phyloP scores from a whole-genome alignment of 1,284 basidiomycete species.

The Ceratobasidium theobromae region DNA sequence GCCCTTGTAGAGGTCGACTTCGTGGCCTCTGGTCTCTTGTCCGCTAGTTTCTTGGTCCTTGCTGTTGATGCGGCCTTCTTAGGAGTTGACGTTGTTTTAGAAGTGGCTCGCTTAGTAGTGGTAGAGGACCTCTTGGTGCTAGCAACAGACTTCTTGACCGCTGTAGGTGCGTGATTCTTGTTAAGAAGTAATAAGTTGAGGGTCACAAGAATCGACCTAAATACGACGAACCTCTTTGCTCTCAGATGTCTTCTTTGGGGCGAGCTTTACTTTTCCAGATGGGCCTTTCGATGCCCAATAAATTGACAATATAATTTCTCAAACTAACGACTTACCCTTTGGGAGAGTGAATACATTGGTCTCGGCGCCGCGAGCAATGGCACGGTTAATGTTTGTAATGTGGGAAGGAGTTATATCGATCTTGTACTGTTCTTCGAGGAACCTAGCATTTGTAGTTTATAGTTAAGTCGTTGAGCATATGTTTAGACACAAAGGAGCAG shows the following conservation, averaged over 20 bases:
- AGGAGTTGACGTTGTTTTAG: slow-evolving; percentile 46
- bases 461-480: slow-evolving; percentile 34
- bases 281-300: slow-evolving; percentile 23
- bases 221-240: slow-evolving; percentile 32
- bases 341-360: slow-evolving; percentile 81
- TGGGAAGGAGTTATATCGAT: slow-evolving; percentile 77
- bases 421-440: slow-evolving; percentile 74
- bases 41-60: slow-evolving; percentile 30
- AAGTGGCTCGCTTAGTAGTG: slow-evolving; percentile 17
- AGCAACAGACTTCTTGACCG: slow-evolving; percentile 43
- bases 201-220: no score
- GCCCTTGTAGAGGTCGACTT: not conserved
- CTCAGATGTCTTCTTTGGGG: slow-evolving; percentile 34
- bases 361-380: slow-evolving; percentile 77
- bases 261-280: slow-evolving; percentile 35
- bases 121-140: slow-evolving; percentile 48
- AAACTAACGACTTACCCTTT: slow-evolving; percentile 62
- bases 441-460: slow-evolving; percentile 50
- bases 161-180: slow-evolving; percentile 31
- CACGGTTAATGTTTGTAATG: slow-evolving; percentile 76
- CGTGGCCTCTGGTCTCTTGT: not conserved
- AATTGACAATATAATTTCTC: not conserved
- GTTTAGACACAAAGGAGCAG: slow-evolving; percentile 37
- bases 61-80: slow-evolving; percentile 27
- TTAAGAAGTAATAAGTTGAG: not conserved